Percentiles rank a stretch among this genome's conserved stretches.
Conservation (phyloP, 192 early-diverging fungal species). For the Backusella westeae region DNA sequence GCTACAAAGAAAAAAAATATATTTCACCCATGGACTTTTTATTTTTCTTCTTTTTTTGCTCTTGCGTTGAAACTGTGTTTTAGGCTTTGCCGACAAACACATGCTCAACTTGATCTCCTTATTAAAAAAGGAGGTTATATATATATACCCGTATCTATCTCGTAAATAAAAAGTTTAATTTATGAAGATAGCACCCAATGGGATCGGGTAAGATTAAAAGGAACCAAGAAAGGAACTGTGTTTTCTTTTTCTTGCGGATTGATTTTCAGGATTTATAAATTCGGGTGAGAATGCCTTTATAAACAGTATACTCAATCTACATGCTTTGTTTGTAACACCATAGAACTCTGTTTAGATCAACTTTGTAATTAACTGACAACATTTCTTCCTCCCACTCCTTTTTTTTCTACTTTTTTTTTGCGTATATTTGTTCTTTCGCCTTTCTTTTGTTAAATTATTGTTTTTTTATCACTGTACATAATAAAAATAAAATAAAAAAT, state of each 20-base stretch:
- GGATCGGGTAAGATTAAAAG: conserved; percentile 1
- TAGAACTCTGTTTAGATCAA: background rate
- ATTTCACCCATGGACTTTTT: background rate
- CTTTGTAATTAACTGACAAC: background rate
- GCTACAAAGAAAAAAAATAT: background rate
- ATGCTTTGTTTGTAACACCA: background rate
- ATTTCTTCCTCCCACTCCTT: background rate
- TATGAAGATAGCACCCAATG: background rate
- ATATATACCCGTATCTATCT: background rate
- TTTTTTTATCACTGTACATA: background rate
- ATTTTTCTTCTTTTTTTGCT: background rate
- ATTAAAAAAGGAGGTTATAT: background rate
- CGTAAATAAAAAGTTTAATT: background rate
- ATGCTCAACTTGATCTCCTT: background rate
- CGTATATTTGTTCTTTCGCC: background rate
- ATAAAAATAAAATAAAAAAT: background rate
- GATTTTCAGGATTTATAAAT: conserved; percentile 4
- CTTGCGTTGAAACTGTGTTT: background rate
- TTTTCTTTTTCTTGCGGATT: background rate
- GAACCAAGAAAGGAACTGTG: background rate
- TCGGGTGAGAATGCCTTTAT: background rate
- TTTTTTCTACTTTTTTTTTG: background rate
- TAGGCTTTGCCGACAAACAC: background rate
- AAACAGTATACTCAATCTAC: conserved; percentile 6
- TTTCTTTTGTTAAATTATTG: background rate